Evolutionary conservation across 2,329 filamentous ascomycete species (phyloP), one percentile per base, ranked within the genome.

Genomic region (Sporothrix mexicana): DNA sequence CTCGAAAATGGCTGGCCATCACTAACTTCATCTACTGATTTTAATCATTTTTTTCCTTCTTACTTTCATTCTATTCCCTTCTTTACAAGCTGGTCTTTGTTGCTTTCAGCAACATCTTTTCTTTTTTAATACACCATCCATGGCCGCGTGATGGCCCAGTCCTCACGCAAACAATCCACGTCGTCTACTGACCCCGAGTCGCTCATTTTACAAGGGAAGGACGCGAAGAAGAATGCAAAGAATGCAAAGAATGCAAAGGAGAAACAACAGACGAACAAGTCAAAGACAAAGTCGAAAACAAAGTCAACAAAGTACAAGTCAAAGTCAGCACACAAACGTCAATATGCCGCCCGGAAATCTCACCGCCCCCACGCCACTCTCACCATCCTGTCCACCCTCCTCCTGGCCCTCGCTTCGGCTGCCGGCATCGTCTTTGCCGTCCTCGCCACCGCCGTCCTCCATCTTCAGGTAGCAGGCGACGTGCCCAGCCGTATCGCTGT

Each of bases 401-500:
- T 75, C 25, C 77, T 81, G 23, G 79, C 81, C 55, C n/a, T 81
- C 17, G 75, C 78, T 5, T 77, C 79, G 0, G 72, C 72, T 0
- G 76, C 76, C 7, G 80, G 79, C 12, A 74, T 81, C 45, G 62
- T 75, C 30, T 74, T 81, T 10, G 77, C 78, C 2, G 64, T 80
- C 12, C 74, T 79, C 8, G 75, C 79, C 15, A 74, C 80, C 47
- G 36, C 77, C 10, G 17, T 71, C 6, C 76, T 77, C 9, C 75
- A 76, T 2, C 69, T 74, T 45, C 75, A 76, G 15, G 70, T 77
- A 1, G 73, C 76, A 55, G 74, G 76, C 4, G 75, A 77, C 61
- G 78, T 77, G 41, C 77, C 81, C 36, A 75, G 80, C 12, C 77
- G 80, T 13, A 77, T 80, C 62, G 74, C 80, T 8, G 75, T 81